phyloP scores from a whole-genome alignment of 2,329 filamentous ascomycete genomes.

The Waltergamsia citrina region DNA sequence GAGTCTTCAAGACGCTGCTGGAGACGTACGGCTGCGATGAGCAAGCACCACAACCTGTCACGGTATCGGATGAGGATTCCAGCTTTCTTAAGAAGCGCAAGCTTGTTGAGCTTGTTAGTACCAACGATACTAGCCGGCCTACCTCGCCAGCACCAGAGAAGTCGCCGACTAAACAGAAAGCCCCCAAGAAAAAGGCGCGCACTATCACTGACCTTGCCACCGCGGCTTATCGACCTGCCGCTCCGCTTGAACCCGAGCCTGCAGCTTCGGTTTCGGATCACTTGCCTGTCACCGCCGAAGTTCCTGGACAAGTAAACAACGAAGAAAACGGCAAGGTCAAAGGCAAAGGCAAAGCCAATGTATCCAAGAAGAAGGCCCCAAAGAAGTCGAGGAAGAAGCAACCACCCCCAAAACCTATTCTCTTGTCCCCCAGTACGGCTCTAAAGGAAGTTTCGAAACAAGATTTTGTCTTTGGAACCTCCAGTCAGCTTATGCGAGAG shows the following conservation, averaged over 20 bases:
- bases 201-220: constrained; percentile 75
- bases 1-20: constrained; percentile 18
- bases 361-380: constrained; percentile 14
- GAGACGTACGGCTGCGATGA: constrained; percentile 28
- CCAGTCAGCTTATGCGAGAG: constrained; percentile 68
- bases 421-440: constrained; percentile 63
- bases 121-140: constrained; percentile 13
- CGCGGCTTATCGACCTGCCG: constrained; percentile 46
- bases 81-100: constrained; percentile 44
- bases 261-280: constrained; percentile 35
- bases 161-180: constrained; percentile 36
- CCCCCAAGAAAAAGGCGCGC: constrained; percentile 57
- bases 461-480: constrained; percentile 77
- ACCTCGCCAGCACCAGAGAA: constrained; percentile 12
- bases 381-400: constrained; percentile 29
- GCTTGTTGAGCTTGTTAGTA: constrained; percentile 38
- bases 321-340: constrained; percentile 11
- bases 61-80: constrained; percentile 15
- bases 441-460: constrained; percentile 56
- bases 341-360: constrained; percentile 18
- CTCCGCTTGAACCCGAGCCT: constrained; percentile 18
- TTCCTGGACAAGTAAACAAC: constrained; percentile 8
- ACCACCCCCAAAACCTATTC: constrained; percentile 29
- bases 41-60: constrained; percentile 3
- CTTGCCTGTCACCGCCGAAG: constrained; percentile 13